Conservation (phyloP, 805 yeast genomes). For the Candida vaughaniae region DNA sequence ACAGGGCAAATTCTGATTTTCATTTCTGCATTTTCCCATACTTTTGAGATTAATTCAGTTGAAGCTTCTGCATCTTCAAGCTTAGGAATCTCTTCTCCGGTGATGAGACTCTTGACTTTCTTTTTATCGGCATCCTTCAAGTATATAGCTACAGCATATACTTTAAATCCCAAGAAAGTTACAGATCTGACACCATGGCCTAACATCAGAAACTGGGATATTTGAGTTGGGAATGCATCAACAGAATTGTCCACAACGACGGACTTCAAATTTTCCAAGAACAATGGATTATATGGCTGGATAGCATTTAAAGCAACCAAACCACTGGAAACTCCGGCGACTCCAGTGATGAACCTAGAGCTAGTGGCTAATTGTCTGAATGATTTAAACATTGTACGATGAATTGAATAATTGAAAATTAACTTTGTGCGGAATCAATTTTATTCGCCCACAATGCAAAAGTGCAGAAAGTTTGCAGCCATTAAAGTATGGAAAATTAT, state of each 20-base stretch:
- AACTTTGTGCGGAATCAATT: conserved; percentile 1
- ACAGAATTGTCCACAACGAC: conserved; percentile 46
- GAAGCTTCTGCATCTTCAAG: conserved; percentile 52
- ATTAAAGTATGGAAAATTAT: too few relatives aligned
- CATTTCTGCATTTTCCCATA: conserved; percentile 63
- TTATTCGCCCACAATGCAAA: not conserved
- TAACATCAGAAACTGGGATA: conserved; percentile 50
- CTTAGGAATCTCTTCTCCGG: conserved; percentile 30
- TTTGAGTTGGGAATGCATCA: conserved; percentile 44
- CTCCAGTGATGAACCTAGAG: conserved; percentile 3
- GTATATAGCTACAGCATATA: conserved; percentile 85
- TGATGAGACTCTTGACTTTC: conserved; percentile 33
- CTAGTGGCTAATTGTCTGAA: conserved; percentile 1
- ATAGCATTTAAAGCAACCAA: conserved; percentile 5
- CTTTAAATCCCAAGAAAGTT: conserved; percentile 77
- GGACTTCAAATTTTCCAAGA: conserved; percentile 9
- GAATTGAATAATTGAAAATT: too few relatives aligned
- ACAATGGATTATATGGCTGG: conserved; percentile 9
- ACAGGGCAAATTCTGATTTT: conserved; percentile 80
- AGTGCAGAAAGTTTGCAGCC: not conserved
- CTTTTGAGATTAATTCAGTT: conserved; percentile 49
- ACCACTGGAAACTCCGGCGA: conserved; percentile 3
- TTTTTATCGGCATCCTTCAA: conserved; percentile 59
- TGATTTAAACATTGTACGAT: conserved; percentile 3
- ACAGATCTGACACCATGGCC: conserved; percentile 85